phyloP scores from a whole-genome alignment of 2,329 filamentous ascomycete species.

The Aspergillus thermomutatus region DNA sequence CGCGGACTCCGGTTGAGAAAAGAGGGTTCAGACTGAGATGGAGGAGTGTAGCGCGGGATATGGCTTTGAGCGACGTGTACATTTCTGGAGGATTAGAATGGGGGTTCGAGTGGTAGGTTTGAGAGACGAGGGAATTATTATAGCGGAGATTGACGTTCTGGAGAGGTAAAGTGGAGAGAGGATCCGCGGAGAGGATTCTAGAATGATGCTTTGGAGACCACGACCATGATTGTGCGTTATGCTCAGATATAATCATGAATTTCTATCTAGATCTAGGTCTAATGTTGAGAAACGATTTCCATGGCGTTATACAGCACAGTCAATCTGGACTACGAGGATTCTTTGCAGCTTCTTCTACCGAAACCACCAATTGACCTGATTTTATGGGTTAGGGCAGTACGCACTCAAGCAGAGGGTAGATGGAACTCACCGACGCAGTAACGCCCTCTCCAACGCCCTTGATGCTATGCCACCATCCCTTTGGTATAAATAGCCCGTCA shows the following conservation, averaged over 20 bases:
- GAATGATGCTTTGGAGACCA: constrained; percentile 6
- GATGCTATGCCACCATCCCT: constrained; percentile 85
- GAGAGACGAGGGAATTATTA: background rate
- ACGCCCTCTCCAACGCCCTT: constrained; percentile 59
- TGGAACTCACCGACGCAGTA: constrained; percentile 53
- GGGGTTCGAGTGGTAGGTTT: background rate
- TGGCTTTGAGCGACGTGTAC: constrained; percentile 25
- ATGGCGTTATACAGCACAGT: background rate
- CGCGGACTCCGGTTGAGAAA: constrained; percentile 16
- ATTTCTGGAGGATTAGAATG: constrained; percentile 11
- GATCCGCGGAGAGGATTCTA: constrained; percentile 14
- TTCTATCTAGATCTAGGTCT: background rate
- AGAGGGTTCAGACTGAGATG: constrained; percentile 19
- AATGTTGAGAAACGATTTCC: background rate
- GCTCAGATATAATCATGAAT: background rate
- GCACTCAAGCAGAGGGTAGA: constrained; percentile 7
- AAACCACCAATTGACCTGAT: constrained; percentile 75
- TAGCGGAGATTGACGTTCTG: background rate
- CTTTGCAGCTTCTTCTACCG: constrained; percentile 42
- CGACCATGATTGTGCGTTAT: background rate
- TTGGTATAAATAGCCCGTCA: constrained; percentile 74
- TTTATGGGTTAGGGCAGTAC: constrained; percentile 1
- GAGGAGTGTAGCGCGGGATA: constrained; percentile 27
- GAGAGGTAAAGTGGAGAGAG: background rate
- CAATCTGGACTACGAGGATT: background rate